Evolutionary conservation across 2,329 filamentous ascomycete species (phyloP).

Genomic region (Fragosphaeria purpurea): DNA sequence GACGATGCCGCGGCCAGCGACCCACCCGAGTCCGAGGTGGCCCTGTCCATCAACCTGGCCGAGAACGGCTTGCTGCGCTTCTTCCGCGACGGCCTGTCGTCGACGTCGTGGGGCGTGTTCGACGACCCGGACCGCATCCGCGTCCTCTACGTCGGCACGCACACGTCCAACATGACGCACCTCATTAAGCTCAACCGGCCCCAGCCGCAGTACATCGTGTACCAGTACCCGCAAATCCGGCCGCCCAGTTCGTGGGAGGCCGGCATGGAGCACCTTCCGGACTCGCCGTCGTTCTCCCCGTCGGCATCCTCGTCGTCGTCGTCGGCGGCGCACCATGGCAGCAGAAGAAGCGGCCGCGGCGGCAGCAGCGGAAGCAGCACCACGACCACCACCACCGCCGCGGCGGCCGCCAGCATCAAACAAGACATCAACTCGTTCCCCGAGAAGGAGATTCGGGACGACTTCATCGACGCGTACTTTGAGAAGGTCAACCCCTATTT

Average conservation of each 20-base stretch:
- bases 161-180: slow-evolving; percentile 8
- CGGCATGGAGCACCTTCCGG: too few species aligned
- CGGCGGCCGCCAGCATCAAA: background rate
- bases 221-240: slow-evolving; percentile 8
- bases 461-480: slow-evolving; percentile 10
- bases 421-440: slow-evolving; percentile 8
- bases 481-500: slow-evolving; percentile 7
- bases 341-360: too few species aligned
- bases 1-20: background rate
- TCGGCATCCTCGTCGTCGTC: too few species aligned
- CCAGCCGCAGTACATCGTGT: slow-evolving; percentile 6
- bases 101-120: slow-evolving; percentile 5
- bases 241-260: background rate
- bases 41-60: slow-evolving; percentile 7
- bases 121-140: slow-evolving; percentile 4
- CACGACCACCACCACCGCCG: background rate
- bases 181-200: slow-evolving; percentile 8
- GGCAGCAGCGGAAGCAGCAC: too few species aligned
- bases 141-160: slow-evolving; percentile 5
- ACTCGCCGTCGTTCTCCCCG: too few species aligned
- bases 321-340: too few species aligned
- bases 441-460: slow-evolving; percentile 8
- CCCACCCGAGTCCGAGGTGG: slow-evolving; percentile 8
- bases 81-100: slow-evolving; percentile 8
- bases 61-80: slow-evolving; percentile 7